These are phyloP conservation scores for Umbellularia californica DNA, from an alignment of 164 flowering plant species.

Conservation along the genomic window DNA sequence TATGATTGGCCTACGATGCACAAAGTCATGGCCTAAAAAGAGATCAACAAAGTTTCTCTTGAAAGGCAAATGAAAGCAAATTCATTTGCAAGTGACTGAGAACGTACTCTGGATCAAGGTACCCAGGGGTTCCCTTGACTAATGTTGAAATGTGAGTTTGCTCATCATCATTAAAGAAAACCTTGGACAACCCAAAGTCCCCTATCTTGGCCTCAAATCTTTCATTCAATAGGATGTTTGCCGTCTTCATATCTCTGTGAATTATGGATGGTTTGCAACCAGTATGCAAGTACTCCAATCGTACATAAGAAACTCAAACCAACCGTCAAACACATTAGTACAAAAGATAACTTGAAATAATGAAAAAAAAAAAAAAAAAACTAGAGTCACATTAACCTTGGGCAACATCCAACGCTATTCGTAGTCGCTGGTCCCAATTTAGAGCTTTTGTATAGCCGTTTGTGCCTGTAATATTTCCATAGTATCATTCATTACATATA, in stretches of 20 bases:
- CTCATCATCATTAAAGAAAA: constrained; percentile 25
- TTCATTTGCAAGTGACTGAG: no score
- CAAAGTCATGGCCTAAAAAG: no score
- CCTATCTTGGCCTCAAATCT: constrained; percentile 43
- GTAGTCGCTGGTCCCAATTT: no score
- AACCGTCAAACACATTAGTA: no score
- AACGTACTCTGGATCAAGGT: constrained; percentile 62
- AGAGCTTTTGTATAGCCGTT: no score
- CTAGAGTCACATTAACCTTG: no score
- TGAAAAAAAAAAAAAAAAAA: not conserved
- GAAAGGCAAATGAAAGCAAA: no score
- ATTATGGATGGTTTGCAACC: constrained; percentile 49
- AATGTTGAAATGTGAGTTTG: constrained; percentile 24
- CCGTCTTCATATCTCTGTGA: constrained; percentile 49
- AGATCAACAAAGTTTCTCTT: no score
- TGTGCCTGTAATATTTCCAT: no score
- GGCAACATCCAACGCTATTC: no score
- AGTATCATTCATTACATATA: no score
- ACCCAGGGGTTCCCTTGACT: constrained; percentile 50
- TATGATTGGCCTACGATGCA: no score
- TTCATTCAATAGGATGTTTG: constrained; percentile 43
- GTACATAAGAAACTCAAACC: constrained; percentile 17
- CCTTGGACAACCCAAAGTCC: constrained; percentile 48
- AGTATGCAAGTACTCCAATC: constrained; percentile 48
- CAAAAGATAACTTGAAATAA: not conserved